Percentiles rank a stretch among this genome's conserved stretches.
Evolutionary conservation across 2,329 filamentous ascomycete genomes (phyloP).

Genomic region (Coniochaeta sp.): DNA sequence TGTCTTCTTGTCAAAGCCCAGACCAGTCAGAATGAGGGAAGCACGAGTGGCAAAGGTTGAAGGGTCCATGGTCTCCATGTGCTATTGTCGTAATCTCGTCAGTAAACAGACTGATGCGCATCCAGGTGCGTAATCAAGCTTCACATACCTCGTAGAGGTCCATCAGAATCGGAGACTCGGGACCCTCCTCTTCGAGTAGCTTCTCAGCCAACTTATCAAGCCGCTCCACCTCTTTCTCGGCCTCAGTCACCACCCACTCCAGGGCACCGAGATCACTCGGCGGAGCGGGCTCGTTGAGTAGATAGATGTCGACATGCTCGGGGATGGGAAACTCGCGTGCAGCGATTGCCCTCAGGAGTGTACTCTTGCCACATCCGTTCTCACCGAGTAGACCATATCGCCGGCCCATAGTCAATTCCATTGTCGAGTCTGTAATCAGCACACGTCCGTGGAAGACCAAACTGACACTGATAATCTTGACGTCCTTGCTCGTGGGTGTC

Average conservation of each 20-base stretch:
- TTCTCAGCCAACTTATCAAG: conserved; percentile 85
- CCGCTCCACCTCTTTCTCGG: conserved; percentile 83
- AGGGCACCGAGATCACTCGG: conserved; percentile 82
- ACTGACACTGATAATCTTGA: conserved; percentile 91
- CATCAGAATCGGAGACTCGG: conserved; percentile 82
- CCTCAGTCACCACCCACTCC: conserved; percentile 95
- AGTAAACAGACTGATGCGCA: not conserved
- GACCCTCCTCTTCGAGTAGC: conserved; percentile 84
- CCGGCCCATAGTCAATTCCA: conserved; percentile 88
- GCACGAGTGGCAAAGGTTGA: conserved; percentile 94
- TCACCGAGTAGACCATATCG: conserved; percentile 94
- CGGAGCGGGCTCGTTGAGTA: conserved; percentile 93
- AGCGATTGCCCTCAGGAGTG: conserved; percentile 90
- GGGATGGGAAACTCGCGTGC: conserved; percentile 93
- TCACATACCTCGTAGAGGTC: conserved; percentile 85
- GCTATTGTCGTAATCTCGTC: conserved; percentile 30
- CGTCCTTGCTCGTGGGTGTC: conserved; percentile 76
- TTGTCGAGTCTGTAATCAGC: conserved; percentile 84
- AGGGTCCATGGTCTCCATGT: conserved; percentile 98
- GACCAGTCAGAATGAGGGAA: conserved; percentile 93
- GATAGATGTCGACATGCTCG: conserved; percentile 95
- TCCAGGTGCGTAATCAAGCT: not conserved
- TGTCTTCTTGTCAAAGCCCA: conserved; percentile 97
- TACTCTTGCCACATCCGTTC: conserved; percentile 99
- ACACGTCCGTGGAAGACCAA: conserved; percentile 98